These are phyloP conservation scores for Candida sanyiensis DNA, from an alignment of 805 yeast species.

Conservation along the genomic window DNA sequence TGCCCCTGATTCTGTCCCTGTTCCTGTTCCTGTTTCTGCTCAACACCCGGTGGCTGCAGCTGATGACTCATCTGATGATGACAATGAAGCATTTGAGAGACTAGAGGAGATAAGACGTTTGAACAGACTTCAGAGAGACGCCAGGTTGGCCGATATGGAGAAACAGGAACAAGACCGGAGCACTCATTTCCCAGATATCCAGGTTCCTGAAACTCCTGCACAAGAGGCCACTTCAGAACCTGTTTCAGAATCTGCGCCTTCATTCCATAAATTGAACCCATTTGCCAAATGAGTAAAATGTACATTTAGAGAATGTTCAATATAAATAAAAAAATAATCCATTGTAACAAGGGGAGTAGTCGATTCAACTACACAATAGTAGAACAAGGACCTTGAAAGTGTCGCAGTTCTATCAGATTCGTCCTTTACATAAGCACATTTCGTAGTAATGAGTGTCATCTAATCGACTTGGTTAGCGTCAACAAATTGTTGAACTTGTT, in stretches of 20 bases:
- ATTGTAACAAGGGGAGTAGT: too few species aligned
- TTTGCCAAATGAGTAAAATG: too few species aligned
- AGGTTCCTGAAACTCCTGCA: not conserved
- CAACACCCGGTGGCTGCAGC: slow-evolving; percentile 23
- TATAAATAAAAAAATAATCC: too few species aligned
- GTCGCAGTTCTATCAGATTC: too few species aligned
- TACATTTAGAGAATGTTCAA: too few species aligned
- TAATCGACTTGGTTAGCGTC: slow-evolving; percentile 4
- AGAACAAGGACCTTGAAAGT: too few species aligned
- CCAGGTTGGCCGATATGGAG: slow-evolving; percentile 46
- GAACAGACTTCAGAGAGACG: slow-evolving; percentile 54
- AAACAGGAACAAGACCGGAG: slow-evolving; percentile 43
- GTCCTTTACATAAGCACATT: too few species aligned
- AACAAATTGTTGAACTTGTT: not conserved
- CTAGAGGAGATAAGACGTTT: slow-evolving; percentile 35
- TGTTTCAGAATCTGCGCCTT: not conserved
- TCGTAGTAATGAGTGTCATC: too few species aligned
- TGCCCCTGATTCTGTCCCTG: not conserved
- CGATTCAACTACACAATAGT: too few species aligned
- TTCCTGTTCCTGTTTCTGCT: slow-evolving; percentile 28
- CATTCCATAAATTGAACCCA: slow-evolving; percentile 13
- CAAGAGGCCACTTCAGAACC: too few species aligned
- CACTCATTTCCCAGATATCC: slow-evolving; percentile 13
- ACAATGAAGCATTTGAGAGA: slow-evolving; percentile 43
- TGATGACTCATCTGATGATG: slow-evolving; percentile 27